Conservation (phyloP, 2,329 filamentous ascomycete genomes). For the Phoma sp. region DNA sequence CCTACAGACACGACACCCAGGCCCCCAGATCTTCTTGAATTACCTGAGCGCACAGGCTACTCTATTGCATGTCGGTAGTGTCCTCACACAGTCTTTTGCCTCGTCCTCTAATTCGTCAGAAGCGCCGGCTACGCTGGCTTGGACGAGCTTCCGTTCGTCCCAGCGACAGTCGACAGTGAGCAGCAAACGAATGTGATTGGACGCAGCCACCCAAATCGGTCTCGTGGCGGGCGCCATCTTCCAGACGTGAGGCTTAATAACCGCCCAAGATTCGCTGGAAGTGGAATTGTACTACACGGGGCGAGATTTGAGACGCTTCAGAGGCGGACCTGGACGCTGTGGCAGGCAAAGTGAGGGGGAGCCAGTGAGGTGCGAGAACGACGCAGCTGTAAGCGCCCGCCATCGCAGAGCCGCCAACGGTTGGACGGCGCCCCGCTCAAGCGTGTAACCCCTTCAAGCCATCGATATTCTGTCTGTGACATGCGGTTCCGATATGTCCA, state of each 20-base stretch:
- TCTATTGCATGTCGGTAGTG: neutral
- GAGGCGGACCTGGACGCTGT: conserved; percentile 38
- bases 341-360: conserved; percentile 33
- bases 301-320: conserved; percentile 46
- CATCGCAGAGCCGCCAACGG: conserved; percentile 30
- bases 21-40: conserved; percentile 12
- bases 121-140: conserved; percentile 33
- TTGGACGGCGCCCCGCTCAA: conserved; percentile 20
- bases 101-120: conserved; percentile 35
- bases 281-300: conserved; percentile 42
- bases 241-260: conserved; percentile 41
- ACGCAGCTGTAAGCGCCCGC: conserved; percentile 32
- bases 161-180: conserved; percentile 33
- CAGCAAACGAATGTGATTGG: conserved; percentile 41
- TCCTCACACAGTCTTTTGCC: conserved; percentile 22
- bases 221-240: conserved; percentile 42
- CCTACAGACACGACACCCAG: conserved; percentile 3
- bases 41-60: conserved; percentile 3
- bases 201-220: conserved; percentile 30
- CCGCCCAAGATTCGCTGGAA: conserved; percentile 47
- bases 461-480: conserved; percentile 9
- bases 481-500: conserved; percentile 3
- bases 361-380: conserved; percentile 37
- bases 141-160: conserved; percentile 31
- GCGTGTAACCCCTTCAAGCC: conserved; percentile 15